Percentiles rank a stretch among this genome's conserved stretches.
Conservation (phyloP, 805 yeast species). For the Starmerella ratchasimensis region DNA sequence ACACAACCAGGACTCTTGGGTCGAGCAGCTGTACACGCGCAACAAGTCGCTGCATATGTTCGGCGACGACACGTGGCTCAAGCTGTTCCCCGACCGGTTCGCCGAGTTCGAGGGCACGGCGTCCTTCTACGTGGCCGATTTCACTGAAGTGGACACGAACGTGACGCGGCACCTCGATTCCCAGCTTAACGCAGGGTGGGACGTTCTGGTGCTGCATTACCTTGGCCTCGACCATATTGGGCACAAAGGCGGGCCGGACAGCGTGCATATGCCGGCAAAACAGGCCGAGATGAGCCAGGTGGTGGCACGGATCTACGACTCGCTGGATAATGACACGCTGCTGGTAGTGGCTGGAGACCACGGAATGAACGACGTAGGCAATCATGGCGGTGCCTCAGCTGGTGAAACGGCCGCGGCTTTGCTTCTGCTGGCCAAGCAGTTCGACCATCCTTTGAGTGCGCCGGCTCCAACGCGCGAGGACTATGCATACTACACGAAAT, state of each 20-base stretch:
- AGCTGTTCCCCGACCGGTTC: conserved; percentile 64
- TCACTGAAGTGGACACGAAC: conserved; percentile 82
- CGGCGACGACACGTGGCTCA: conserved; percentile 98
- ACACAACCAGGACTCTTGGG: conserved; percentile 74
- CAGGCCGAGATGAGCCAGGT: conserved; percentile 77
- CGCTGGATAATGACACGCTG: conserved; percentile 38
- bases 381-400: conserved; percentile 87
- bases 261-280: conserved; percentile 66
- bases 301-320: conserved; percentile 37
- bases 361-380: conserved; percentile 86
- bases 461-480: conserved; percentile 27
- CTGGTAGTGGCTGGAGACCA: conserved; percentile 82
- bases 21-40: conserved; percentile 43
- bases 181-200: conserved; percentile 57
- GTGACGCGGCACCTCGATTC: conserved; percentile 73
- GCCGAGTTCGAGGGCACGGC: conserved; percentile 68
- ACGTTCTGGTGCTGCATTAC: conserved; percentile 74
- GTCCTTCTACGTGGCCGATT: conserved; percentile 89
- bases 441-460: conserved; percentile 25
- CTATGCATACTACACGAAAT: conserved; percentile 38
- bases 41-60: conserved; percentile 54
- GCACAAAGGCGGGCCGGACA: conserved; percentile 85
- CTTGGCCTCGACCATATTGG: conserved; percentile 95
- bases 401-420: conserved; percentile 89
- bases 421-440: conserved; percentile 50